Percentiles rank a stretch among this genome's conserved stretches.
phyloP scores from a whole-genome alignment of 805 yeast species.

The Pichia gijzeniarum region DNA sequence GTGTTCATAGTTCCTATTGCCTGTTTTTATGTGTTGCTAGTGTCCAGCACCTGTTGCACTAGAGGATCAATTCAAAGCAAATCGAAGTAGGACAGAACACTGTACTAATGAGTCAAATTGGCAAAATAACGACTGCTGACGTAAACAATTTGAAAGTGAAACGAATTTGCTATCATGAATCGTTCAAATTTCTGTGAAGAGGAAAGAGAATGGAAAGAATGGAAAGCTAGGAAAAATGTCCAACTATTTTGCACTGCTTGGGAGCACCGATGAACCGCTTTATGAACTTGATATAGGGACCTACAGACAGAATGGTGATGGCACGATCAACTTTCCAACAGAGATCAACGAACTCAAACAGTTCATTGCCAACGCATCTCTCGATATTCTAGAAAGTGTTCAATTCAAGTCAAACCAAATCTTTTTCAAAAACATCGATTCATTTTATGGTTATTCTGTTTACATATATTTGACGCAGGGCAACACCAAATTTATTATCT shows the following conservation, averaged over 20 bases:
- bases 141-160: not conserved
- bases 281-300: conserved; percentile 86
- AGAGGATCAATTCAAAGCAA: not conserved
- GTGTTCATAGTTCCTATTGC: not conserved
- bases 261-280: conserved; percentile 77
- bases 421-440: conserved; percentile 74
- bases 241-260: conserved; percentile 84
- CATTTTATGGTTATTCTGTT: conserved; percentile 75
- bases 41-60: not conserved
- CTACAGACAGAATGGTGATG: conserved; percentile 59
- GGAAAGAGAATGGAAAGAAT: conserved; percentile 1
- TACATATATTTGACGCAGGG: conserved; percentile 87
- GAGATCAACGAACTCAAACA: conserved; percentile 78
- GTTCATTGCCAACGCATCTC: conserved; percentile 78
- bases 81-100: too few relatives aligned
- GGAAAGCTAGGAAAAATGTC: conserved; percentile 40
- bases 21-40: not conserved
- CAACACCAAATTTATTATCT: conserved; percentile 70
- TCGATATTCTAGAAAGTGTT: conserved; percentile 85
- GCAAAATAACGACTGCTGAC: too few relatives aligned
- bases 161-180: not conserved
- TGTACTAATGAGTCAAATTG: too few relatives aligned
- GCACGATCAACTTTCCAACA: conserved; percentile 54
- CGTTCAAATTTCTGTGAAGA: too few relatives aligned
- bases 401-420: conserved; percentile 70